Conservation (phyloP, 2,329 filamentous ascomycete species). For the Elsinoe necatrix region DNA sequence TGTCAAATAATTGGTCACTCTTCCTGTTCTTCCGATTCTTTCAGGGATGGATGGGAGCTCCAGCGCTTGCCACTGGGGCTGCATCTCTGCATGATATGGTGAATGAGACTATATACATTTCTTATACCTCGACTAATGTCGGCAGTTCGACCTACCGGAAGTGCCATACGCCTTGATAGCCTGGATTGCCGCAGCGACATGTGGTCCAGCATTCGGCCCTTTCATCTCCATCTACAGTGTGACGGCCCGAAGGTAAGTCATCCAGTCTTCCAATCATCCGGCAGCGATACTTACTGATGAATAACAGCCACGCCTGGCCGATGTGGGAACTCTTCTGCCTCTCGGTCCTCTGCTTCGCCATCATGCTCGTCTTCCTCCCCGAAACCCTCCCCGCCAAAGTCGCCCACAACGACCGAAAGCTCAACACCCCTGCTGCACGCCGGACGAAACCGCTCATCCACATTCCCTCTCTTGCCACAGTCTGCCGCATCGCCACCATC, state of each 20-base stretch:
- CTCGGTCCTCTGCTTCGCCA: slow-evolving; percentile 48
- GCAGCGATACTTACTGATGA: not conserved
- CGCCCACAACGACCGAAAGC: not conserved
- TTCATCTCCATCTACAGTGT: slow-evolving; percentile 54
- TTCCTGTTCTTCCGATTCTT: slow-evolving; percentile 53
- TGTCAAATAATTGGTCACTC: slow-evolving; percentile 52
- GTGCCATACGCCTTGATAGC: slow-evolving; percentile 51
- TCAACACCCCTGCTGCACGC: not conserved
- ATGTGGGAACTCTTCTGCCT: slow-evolving; percentile 57
- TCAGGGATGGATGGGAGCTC: slow-evolving; percentile 58
- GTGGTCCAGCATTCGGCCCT: slow-evolving; percentile 51
- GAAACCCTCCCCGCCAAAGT: slow-evolving; percentile 49
- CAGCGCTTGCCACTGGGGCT: slow-evolving; percentile 52
- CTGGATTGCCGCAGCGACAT: slow-evolving; percentile 48
- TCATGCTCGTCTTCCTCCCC: slow-evolving; percentile 53
- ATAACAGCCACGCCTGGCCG: slow-evolving; percentile 30
- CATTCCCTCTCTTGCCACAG: not conserved
- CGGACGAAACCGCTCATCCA: not conserved
- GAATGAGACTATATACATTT: slow-evolving; percentile 11
- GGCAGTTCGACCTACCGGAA: slow-evolving; percentile 44
- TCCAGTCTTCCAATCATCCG: not conserved
- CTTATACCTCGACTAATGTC: not conserved
- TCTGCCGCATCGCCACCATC: not conserved
- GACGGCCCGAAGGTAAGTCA: slow-evolving; percentile 21
- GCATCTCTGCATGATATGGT: slow-evolving; percentile 48